phyloP scores from a whole-genome alignment of 2,329 filamentous ascomycete genomes.

The Fusarium bactridioides region DNA sequence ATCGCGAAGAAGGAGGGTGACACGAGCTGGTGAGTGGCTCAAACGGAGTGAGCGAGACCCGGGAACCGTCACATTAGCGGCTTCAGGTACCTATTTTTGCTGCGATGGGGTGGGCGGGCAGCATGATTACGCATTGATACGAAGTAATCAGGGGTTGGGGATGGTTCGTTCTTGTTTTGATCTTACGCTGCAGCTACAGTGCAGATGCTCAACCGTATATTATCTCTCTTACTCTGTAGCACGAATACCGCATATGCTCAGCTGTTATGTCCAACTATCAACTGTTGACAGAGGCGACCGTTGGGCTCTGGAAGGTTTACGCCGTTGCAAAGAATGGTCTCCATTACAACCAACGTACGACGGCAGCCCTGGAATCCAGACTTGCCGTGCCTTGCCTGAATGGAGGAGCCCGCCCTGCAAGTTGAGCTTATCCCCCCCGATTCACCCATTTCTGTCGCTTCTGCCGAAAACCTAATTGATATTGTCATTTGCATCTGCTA shows the following conservation, averaged over 20 bases:
- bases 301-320: background rate
- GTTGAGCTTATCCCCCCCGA: background rate
- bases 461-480: slow-evolving; percentile 11
- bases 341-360: slow-evolving; percentile 12
- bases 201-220: background rate
- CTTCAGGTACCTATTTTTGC: slow-evolving; percentile 21
- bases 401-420: background rate
- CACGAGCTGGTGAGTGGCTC: slow-evolving; percentile 26
- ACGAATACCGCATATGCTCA: background rate
- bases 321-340: slow-evolving; percentile 16
- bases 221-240: background rate
- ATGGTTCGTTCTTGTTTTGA: background rate
- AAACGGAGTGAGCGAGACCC: slow-evolving; percentile 13
- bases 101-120: background rate
- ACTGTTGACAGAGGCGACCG: background rate
- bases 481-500: background rate
- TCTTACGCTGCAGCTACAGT: background rate
- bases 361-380: slow-evolving; percentile 8
- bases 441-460: background rate
- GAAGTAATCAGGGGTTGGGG: slow-evolving; percentile 18
- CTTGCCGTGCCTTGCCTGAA: background rate
- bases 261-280: background rate
- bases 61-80: slow-evolving; percentile 17
- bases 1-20: slow-evolving; percentile 29
- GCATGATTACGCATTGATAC: slow-evolving; percentile 26